Base-by-base conservation (phyloP, 73 alveolate species). In the Tetrahymena thermophila region DNA sequence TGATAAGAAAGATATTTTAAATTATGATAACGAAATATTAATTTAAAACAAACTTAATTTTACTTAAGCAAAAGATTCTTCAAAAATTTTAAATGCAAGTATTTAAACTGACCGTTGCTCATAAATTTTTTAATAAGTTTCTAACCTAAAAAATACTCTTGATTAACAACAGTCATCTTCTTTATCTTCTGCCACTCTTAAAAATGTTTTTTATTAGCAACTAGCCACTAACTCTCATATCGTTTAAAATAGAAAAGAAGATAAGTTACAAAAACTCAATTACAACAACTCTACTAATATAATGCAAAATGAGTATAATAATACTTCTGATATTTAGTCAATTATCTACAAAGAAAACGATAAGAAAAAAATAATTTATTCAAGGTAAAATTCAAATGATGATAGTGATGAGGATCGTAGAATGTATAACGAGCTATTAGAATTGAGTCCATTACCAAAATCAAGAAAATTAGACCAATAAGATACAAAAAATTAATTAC, bases 381-480 rank as follows among this genome's bases (percentile, higher is more conserved):
- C 89, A 25, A 71, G 89, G 11, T 71, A 71, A 71, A 31, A 71
- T 71, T 71, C 42, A 19, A 71, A 71, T 71, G 37, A 28, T 28
- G 89, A 71, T 71, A 71, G 89, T 19, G 89, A 71, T 71, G 89
- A 71, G n/a, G 89, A 71, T 71, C 89, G 89, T 71, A 71, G 89
- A 31, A 71, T 71, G 89, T 71, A 71, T 19, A 31, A 71, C 8
- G 89, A 71, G 23, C 37, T 71, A 3, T 71, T 71, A 31, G 89
- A 71, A 8, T 28, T 71, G 13, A 71, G 89, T n/a, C 89, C 89
- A 1, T 71, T 71, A 31, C 89, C 89, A 71, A 71, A 71, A 71
- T 28, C 89, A 23, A 71, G 89, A 71, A 71, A 31, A 34, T 28
- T 71, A 28, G 89, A 71, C 21, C 10, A 50, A 19, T n/a, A 71